Conservation (phyloP, 305 asterid genomes). For the Solanum hybrid region DNA sequence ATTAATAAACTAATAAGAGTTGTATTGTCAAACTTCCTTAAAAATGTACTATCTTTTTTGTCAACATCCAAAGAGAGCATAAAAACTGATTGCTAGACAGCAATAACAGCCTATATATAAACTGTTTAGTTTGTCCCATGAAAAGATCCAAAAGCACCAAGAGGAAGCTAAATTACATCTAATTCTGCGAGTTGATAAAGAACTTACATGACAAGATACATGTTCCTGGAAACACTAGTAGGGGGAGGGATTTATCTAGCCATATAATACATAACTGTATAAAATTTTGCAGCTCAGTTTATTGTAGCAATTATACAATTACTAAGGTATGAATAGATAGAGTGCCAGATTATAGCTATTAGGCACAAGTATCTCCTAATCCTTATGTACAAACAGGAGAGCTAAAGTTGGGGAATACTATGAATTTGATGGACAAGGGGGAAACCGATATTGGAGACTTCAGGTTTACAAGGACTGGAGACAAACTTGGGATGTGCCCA, state of each 20-base stretch:
- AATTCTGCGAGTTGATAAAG: background rate
- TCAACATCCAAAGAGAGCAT: background rate
- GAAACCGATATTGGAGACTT: slow-evolving; percentile 32
- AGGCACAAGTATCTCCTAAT: background rate
- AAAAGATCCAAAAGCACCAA: background rate
- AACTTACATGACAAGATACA: background rate
- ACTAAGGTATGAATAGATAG: background rate
- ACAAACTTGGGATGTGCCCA: slow-evolving; percentile 42
- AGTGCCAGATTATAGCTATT: background rate
- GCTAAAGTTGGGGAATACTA: slow-evolving; percentile 45
- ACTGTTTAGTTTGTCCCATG: background rate
- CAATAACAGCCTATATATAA: background rate
- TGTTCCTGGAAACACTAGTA: background rate
- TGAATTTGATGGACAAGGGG: slow-evolving; percentile 59
- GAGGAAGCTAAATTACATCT: background rate
- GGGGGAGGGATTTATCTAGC: background rate
- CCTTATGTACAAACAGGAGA: slow-evolving; percentile 49
- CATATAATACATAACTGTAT: background rate
- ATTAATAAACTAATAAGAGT: background rate
- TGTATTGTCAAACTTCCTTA: background rate
- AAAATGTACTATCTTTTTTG: background rate
- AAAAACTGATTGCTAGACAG: background rate
- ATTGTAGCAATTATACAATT: background rate
- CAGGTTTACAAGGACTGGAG: slow-evolving; percentile 27
- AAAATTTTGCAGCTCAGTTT: background rate